A percentile compares a stretch with the other conserved stretches of the same genome.
phyloP scores from a whole-genome alignment of 148 eudicot species.

The Rhododendron simsii region DNA sequence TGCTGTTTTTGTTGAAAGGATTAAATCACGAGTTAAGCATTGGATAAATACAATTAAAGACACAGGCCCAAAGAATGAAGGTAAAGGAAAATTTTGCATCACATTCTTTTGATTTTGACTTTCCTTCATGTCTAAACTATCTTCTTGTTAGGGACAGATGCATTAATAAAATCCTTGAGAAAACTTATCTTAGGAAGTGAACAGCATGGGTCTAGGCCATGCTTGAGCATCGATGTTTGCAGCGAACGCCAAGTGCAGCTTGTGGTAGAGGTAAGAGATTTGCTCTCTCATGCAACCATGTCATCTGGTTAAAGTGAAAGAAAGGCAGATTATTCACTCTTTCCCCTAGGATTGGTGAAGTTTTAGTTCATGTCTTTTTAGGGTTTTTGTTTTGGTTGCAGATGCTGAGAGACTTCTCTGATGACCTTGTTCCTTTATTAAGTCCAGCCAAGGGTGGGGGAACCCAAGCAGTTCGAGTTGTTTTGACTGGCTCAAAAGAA shows the following conservation, averaged over 20 bases:
- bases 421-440: constrained; percentile 64
- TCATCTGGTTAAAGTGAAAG: neutral
- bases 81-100: constrained; percentile 32
- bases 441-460: constrained; percentile 58
- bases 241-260: constrained; percentile 96
- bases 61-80: constrained; percentile 36
- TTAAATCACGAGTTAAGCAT: constrained; percentile 54
- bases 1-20: constrained; percentile 61
- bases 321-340: neutral
- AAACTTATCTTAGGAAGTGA: constrained; percentile 62
- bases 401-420: constrained; percentile 53
- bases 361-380: neutral
- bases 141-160: constrained; percentile 45
- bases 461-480: constrained; percentile 65
- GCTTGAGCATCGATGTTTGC: constrained; percentile 75
- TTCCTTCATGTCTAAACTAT: constrained; percentile 13
- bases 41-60: constrained; percentile 68
- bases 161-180: constrained; percentile 61
- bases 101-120: constrained; percentile 3
- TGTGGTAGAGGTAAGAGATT: constrained; percentile 50
- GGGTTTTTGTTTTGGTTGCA: constrained; percentile 26
- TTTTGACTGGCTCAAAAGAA: constrained; percentile 76
- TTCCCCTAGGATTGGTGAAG: neutral
- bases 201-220: constrained; percentile 72
- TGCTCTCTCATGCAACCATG: neutral